These are phyloP conservation scores for Pigoraptor vietnamica DNA, from an alignment of 78 protist genomes.

Conservation along the genomic window DNA sequence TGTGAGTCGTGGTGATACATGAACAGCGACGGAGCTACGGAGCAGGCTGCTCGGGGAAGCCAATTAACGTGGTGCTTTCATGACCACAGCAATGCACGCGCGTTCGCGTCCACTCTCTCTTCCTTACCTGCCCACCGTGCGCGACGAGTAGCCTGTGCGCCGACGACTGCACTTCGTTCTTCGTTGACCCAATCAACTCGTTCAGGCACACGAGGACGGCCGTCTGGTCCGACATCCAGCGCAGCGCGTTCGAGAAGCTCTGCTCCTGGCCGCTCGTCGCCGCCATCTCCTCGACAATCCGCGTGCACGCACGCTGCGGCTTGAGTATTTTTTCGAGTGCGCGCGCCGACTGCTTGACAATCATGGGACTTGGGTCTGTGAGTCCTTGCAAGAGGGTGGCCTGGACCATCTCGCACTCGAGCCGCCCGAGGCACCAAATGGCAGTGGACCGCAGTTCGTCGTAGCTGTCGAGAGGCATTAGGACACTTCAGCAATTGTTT, in stretches of 20 bases:
- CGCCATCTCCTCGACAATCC: background rate
- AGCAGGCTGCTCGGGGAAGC: background rate
- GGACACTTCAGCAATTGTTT: background rate
- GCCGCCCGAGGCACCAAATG: background rate
- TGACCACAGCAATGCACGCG: background rate
- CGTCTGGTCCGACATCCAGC: background rate
- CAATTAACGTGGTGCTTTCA: background rate
- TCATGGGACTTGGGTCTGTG: background rate
- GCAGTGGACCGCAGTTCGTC: background rate
- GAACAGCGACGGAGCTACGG: no score
- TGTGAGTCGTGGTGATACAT: no score
- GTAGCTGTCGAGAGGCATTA: background rate
- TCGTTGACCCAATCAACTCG: background rate
- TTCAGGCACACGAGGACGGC: background rate
- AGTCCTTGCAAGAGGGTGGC: background rate
- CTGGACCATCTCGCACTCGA: background rate
- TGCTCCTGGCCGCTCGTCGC: background rate
- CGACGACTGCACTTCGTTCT: background rate
- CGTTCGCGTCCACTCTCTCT: no score
- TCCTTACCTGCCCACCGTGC: background rate
- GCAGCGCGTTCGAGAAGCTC: background rate
- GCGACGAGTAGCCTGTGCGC: background rate
- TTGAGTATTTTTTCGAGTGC: background rate
- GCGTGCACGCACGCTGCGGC: background rate
- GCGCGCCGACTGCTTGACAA: background rate